Percentiles rank a stretch among this genome's conserved stretches.
These are phyloP conservation scores for Verticillium tricorpus DNA, from an alignment of 2,329 filamentous ascomycete genomes.

Conservation along the genomic window DNA sequence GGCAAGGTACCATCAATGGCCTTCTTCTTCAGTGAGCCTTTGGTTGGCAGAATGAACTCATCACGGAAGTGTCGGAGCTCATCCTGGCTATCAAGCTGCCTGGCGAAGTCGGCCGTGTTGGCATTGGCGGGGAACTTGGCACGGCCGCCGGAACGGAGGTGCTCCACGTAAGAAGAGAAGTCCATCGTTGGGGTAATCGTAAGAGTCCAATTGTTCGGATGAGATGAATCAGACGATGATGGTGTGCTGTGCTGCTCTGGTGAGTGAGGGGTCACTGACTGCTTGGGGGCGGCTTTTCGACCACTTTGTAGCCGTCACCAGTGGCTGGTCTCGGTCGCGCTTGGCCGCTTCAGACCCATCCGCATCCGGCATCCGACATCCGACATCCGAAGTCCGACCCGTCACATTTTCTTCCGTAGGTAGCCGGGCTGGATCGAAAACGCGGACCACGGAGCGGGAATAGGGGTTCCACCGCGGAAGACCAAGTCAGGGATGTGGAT, in stretches of 20 bases:
- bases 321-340: conserved; percentile 7
- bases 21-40: conserved; percentile 62
- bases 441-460: neutral
- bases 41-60: conserved; percentile 75
- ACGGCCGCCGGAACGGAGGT: conserved; percentile 34
- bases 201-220: neutral
- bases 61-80: conserved; percentile 56
- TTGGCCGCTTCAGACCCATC: conserved; percentile 5
- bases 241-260: neutral
- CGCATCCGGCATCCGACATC: conserved; percentile 9
- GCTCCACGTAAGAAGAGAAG: conserved; percentile 28
- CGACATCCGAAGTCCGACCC: conserved; percentile 6
- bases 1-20: conserved; percentile 43
- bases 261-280: conserved; percentile 1
- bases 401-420: conserved; percentile 7
- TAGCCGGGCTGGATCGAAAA: conserved; percentile 6
- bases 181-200: conserved; percentile 24
- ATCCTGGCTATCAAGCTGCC: conserved; percentile 55
- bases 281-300: conserved; percentile 1
- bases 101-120: conserved; percentile 42
- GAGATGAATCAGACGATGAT: neutral
- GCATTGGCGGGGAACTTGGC: conserved; percentile 44
- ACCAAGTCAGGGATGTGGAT: neutral
- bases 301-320: conserved; percentile 12
- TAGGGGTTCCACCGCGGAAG: neutral